Evolutionary conservation across 2,329 filamentous ascomycete species (phyloP), one percentile per base, ranked within the genome.

Genomic region (Bimuria novae-zelandiae): DNA sequence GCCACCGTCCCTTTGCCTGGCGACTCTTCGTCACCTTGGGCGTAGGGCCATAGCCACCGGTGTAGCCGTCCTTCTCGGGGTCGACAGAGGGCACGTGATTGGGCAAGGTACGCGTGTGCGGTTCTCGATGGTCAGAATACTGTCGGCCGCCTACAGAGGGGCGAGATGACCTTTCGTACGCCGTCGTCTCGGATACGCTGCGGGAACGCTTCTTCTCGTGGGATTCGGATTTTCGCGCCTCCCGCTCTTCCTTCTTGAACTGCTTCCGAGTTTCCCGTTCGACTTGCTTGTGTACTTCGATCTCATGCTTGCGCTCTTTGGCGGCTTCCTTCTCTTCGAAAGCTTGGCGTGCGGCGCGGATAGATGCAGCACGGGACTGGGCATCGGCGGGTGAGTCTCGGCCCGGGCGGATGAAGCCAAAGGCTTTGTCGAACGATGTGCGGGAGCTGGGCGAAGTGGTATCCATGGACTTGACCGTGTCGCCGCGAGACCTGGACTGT

Each of bases 281-380:
- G 25, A 69, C 67, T 41, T 76, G 76, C 73, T 73, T 82, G 52
- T 75, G 64, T 41, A 75, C 78, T 49, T 83, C 81, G 61, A 80
- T 77, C 62, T 84, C 80, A 40, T 78, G 71, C 59, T 82, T 82
- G 44, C 75, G 77, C 49, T 78, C 78, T 60, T 85, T 85, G 30
- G 78, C 80, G 3, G 79, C 81, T 69, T 85, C 82, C 59, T 83
- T 82, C 58, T 84, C 81, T 52, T 82, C 77, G 64, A 84, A 85
- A 27, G 83, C 82, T 45, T 79, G 75, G 6, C 84, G 78, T 4
- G 81, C 79, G 39, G 80, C 81, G 49, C 80, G 79, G 8, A 86
- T 82, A 3, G 79, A 79, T 16, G 82, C 82, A 36, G 82, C 82
- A 33, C 82, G 78, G 4, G 79, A 79, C 25, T 79, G 75, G 7